phyloP scores from a whole-genome alignment of 306 rosid species.

The Glycine soja region DNA sequence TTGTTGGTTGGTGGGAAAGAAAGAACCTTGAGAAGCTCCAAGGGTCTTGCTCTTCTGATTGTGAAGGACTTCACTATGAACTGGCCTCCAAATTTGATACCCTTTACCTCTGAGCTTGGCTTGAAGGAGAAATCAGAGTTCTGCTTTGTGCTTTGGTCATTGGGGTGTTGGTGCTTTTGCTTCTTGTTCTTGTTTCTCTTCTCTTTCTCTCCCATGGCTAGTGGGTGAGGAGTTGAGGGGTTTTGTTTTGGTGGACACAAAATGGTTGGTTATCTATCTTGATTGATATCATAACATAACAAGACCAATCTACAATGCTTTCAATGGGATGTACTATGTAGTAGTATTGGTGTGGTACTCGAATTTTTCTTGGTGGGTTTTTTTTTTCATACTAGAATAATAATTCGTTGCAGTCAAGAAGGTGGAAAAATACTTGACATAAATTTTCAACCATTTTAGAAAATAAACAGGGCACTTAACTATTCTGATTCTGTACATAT shows the following conservation, averaged over 20 bases:
- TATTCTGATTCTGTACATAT: neutral
- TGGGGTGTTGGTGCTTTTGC: constrained; percentile 90
- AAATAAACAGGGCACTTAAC: constrained; percentile 1
- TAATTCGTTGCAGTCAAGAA: constrained; percentile 46
- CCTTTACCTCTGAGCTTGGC: constrained; percentile 85
- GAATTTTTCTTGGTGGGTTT: constrained; percentile 13
- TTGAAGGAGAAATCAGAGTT: constrained; percentile 92
- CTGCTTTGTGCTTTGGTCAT: constrained; percentile 72
- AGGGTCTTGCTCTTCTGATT: constrained; percentile 77
- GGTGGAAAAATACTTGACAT: constrained; percentile 32
- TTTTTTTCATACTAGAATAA: constrained; percentile 19
- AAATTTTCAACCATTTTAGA: constrained; percentile 26
- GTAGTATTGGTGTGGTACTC: neutral
- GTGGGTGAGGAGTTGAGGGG: constrained; percentile 29
- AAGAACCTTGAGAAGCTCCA: constrained; percentile 77
- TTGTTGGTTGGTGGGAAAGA: constrained; percentile 72
- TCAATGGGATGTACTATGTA: constrained; percentile 30
- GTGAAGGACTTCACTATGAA: constrained; percentile 95
- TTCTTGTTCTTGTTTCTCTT: constrained; percentile 74
- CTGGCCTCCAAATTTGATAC: constrained; percentile 94
- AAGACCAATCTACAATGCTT: constrained; percentile 36
- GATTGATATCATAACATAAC: constrained; percentile 45
- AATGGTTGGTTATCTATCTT: constrained; percentile 45
- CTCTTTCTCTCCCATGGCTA: constrained; percentile 70
- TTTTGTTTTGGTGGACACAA: constrained; percentile 30